Conservation (phyloP, 805 yeast species). For the Hemisphaericaspora nanyangensis region DNA sequence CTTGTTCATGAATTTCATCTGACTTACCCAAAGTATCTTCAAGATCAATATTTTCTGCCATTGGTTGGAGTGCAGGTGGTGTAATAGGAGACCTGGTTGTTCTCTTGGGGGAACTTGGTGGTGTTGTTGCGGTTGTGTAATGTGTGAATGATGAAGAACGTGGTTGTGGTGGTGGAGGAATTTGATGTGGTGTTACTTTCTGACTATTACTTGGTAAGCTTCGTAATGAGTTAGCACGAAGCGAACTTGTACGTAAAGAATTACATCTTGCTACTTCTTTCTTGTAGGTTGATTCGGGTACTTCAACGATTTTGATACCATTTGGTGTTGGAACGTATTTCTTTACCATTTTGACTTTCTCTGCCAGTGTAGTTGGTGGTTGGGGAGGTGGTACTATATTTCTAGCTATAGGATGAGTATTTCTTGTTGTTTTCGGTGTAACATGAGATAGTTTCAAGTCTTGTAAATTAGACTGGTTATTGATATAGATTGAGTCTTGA, state of each 20-base stretch:
- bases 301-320: slow-evolving; percentile 68
- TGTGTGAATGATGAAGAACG: slow-evolving; percentile 13
- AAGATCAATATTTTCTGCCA: slow-evolving; percentile 16
- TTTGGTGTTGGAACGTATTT: slow-evolving; percentile 72
- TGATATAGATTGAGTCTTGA: slow-evolving; percentile 21
- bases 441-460: slow-evolving; percentile 31
- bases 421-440: slow-evolving; percentile 5
- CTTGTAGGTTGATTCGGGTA: slow-evolving; percentile 46
- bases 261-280: slow-evolving; percentile 38
- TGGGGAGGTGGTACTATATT: not conserved
- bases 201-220: slow-evolving; percentile 5
- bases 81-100: not conserved
- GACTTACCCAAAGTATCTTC: slow-evolving; percentile 19
- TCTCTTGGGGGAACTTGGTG: not conserved
- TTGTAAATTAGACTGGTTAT: slow-evolving; percentile 30
- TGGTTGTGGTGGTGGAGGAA: slow-evolving; percentile 5
- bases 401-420: not conserved
- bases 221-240: slow-evolving; percentile 21
- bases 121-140: not conserved
- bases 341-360: slow-evolving; percentile 53
- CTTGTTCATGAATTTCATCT: slow-evolving; percentile 22
- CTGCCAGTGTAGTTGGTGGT: too few relatives aligned
- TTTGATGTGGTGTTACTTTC: not conserved
- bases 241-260: slow-evolving; percentile 28
- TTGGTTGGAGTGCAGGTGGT: slow-evolving; percentile 9